phyloP scores from a whole-genome alignment of 1,284 basidiomycete species.

The Serendipita sp. region DNA sequence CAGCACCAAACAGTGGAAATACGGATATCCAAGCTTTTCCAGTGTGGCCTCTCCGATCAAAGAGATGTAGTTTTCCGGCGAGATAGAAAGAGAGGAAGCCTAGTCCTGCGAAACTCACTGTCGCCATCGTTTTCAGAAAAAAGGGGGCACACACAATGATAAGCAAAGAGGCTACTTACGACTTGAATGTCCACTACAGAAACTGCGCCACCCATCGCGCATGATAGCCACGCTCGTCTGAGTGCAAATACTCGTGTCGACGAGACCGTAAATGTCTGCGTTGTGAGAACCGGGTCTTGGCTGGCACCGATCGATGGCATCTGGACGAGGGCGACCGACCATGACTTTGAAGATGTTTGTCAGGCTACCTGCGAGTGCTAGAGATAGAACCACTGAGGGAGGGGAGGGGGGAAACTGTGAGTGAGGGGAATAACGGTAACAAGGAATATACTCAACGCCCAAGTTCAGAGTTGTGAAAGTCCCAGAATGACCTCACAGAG shows the following conservation, averaged over 20 bases:
- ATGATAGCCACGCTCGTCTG: conserved; percentile 44
- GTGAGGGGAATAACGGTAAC: too few relatives aligned
- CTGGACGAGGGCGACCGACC: conserved; percentile 24
- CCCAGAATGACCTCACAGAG: conserved; percentile 73
- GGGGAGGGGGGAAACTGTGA: conserved; percentile 4
- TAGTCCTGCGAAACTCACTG: conserved; percentile 85
- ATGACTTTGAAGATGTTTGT: conserved; percentile 80
- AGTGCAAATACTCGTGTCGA: conserved; percentile 68
- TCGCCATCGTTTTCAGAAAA: background rate
- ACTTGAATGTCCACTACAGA: conserved; percentile 86
- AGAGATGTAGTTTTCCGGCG: conserved; percentile 84
- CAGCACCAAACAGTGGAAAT: conserved; percentile 63
- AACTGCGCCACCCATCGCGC: conserved; percentile 82
- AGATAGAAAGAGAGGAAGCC: conserved; percentile 82
- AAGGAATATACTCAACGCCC: conserved; percentile 39
- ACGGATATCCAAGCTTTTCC: conserved; percentile 75
- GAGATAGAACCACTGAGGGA: conserved; percentile 49
- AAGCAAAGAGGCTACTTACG: conserved; percentile 26
- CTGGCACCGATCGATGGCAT: conserved; percentile 72
- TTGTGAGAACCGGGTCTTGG: conserved; percentile 53
- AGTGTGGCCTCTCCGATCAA: conserved; percentile 67
- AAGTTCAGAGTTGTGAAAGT: conserved; percentile 68
- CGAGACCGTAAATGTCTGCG: conserved; percentile 54
- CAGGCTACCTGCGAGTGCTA: conserved; percentile 62
- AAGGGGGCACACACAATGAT: background rate